These are phyloP conservation scores for Fraxinus floribunda DNA, from an alignment of 305 asterid species.

Conservation along the genomic window DNA sequence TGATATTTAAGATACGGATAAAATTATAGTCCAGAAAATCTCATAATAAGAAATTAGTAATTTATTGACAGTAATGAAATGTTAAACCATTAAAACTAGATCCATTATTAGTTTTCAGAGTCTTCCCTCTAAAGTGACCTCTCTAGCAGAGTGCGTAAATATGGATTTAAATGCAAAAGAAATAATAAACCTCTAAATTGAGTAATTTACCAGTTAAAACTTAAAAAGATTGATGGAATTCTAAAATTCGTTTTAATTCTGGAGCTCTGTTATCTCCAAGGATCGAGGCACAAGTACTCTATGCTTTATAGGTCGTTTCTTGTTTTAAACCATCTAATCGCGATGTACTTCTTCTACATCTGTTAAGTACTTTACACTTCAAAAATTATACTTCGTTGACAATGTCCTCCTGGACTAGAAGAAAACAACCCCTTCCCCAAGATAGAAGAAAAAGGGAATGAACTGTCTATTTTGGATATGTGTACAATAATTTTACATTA, in stretches of 20 bases:
- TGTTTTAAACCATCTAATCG: neutral
- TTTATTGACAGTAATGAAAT: neutral
- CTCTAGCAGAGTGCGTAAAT: neutral
- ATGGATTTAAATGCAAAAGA: neutral
- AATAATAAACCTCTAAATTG: neutral
- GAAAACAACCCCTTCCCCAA: neutral
- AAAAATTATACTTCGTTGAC: neutral
- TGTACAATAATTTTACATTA: neutral
- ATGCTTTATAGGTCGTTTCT: neutral
- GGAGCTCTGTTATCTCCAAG: neutral
- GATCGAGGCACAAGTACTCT: neutral
- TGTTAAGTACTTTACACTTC: neutral
- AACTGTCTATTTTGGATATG: neutral
- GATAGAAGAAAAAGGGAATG: neutral
- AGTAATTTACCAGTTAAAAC: neutral
- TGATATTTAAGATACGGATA: neutral
- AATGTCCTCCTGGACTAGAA: neutral
- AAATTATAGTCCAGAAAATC: neutral
- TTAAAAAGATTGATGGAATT: neutral
- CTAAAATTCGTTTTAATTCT: neutral
- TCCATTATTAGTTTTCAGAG: neutral
- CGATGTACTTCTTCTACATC: neutral
- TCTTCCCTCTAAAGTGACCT: neutral
- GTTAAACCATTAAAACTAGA: neutral
- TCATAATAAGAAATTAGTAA: neutral